Evolutionary conservation across 768 basidiomycete genomes (phyloP).

Genomic region (Neoboletus brunneissimus): DNA sequence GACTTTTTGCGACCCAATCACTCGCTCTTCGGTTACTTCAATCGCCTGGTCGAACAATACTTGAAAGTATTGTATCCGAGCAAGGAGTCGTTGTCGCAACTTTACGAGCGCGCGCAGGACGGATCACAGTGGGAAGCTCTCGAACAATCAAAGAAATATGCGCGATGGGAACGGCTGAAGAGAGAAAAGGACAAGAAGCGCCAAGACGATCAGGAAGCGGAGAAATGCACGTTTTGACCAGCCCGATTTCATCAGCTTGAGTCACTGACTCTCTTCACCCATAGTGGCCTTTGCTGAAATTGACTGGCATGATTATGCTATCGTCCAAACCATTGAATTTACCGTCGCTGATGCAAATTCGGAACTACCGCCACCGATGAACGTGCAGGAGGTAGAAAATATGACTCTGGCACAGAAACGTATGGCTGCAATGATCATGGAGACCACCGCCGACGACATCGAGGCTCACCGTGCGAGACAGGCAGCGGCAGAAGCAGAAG

Average conservation of each 20-base stretch:
- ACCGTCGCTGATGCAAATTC: slow-evolving; percentile 87
- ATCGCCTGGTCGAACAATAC: slow-evolving; percentile 96
- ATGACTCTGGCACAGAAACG: slow-evolving; percentile 97
- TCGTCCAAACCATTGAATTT: slow-evolving; percentile 97
- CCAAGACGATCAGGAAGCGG: slow-evolving; percentile 90
- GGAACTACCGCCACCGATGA: slow-evolving; percentile 96
- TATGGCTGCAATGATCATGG: slow-evolving; percentile 98
- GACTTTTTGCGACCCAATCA: slow-evolving; percentile 96
- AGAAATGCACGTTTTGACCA: slow-evolving; percentile 59
- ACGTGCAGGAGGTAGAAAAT: slow-evolving; percentile 87
- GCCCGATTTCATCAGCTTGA: not conserved
- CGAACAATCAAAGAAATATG: slow-evolving; percentile 70
- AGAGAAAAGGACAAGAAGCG: slow-evolving; percentile 82
- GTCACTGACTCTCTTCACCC: slow-evolving; percentile 6
- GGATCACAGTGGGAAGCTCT: slow-evolving; percentile 76
- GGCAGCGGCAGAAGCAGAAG: slow-evolving; percentile 83
- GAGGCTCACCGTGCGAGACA: slow-evolving; percentile 78
- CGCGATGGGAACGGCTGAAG: slow-evolving; percentile 85
- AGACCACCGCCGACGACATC: slow-evolving; percentile 84
- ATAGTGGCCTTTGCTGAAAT: slow-evolving; percentile 92
- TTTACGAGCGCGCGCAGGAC: slow-evolving; percentile 67
- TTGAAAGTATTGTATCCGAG: slow-evolving; percentile 84
- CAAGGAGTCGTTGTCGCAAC: slow-evolving; percentile 64
- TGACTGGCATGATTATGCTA: slow-evolving; percentile 99
- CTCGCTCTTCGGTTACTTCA: slow-evolving; percentile 95